Base-by-base conservation (phyloP, 2,329 filamentous ascomycete genomes). In the Penicillium expansum region DNA sequence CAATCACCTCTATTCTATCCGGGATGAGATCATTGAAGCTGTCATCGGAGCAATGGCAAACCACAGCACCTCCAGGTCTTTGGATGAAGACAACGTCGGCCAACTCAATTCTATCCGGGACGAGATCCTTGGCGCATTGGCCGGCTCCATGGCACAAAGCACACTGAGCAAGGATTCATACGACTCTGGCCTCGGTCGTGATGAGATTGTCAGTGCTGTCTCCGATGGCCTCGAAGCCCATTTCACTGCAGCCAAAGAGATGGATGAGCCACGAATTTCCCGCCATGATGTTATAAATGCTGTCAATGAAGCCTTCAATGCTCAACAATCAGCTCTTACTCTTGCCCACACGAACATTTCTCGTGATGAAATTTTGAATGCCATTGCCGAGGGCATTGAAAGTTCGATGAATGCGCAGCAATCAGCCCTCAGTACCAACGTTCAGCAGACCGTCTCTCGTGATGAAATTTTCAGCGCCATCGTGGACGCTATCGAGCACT, bases 191-290 rank as follows among this genome's bases (percentile, higher is more conserved):
- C 60, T 86, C 2, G 82, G 79, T n/a, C 78, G 79, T 4, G 81
- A 84, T 32, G 77, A 82, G 43, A 77, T 88, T n/a, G 72, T 84
- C 41, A 83, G 83, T 56, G 82, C 84, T 2, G 80, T 88, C 43
- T 82, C 80, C 57, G 80, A 85, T 60, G 83, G 83, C 5, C 75
- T 88, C 8, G 70, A 72, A 45, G 77, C 79, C 20, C 77, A 81
- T 45, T 71, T 76, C 37, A 69, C 72, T 5, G 65, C 74, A 2
- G 71, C 75, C 11, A 76, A 86, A 48, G 87, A 91, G 24, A 83
- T 91, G 45, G 74, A 79, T 52, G 64, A 68, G 29, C 57, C 63
- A 5, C 60, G 62, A 2, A 61, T 74, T 27, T 72, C 69, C 5
- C 68, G 65, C 24, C 65, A 68, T 2, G 71, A 73, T 55, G 64